Evolutionary conservation across 2,329 filamentous ascomycete genomes (phyloP).

Genomic region (Penicillium sp.): DNA sequence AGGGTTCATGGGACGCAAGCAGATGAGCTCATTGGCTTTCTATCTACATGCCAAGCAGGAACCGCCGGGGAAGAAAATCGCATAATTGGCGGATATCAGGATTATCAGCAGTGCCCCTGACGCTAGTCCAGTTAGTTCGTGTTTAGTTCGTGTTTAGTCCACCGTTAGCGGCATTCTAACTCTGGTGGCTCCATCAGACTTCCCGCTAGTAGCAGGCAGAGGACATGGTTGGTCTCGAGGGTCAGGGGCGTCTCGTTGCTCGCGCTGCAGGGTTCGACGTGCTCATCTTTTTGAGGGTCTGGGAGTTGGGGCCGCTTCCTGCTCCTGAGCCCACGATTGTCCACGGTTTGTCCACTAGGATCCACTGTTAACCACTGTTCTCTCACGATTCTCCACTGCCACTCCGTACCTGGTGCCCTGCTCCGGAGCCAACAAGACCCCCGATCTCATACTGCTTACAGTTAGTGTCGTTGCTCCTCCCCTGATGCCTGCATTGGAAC

Average conservation of each 20-base stretch:
- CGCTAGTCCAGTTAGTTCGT: slow-evolving; percentile 12
- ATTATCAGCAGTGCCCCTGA: slow-evolving; percentile 13
- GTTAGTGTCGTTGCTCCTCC: slow-evolving; percentile 11
- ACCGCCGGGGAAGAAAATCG: slow-evolving; percentile 14
- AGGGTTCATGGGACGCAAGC: neutral
- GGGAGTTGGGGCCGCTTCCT: neutral
- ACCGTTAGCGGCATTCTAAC: neutral
- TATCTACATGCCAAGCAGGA: slow-evolving; percentile 21
- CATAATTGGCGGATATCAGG: slow-evolving; percentile 11
- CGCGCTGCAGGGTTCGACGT: neutral
- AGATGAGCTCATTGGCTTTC: slow-evolving; percentile 15
- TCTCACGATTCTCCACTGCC: too few relatives aligned
- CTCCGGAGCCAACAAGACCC: neutral
- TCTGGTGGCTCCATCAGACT: slow-evolving; percentile 6
- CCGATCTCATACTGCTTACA: slow-evolving; percentile 7
- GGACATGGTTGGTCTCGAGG: neutral
- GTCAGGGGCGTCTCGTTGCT: neutral
- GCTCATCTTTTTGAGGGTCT: slow-evolving; percentile 8
- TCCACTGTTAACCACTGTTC: too few relatives aligned
- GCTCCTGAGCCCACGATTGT: neutral
- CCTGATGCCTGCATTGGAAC: neutral
- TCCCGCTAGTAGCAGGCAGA: slow-evolving; percentile 7
- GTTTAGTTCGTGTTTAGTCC: neutral
- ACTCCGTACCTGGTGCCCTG: too few relatives aligned
- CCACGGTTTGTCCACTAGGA: too few relatives aligned